Evolutionary conservation across 2,329 filamentous ascomycete genomes (phyloP).

Genomic region (Tolypocladium ovalisporum): DNA sequence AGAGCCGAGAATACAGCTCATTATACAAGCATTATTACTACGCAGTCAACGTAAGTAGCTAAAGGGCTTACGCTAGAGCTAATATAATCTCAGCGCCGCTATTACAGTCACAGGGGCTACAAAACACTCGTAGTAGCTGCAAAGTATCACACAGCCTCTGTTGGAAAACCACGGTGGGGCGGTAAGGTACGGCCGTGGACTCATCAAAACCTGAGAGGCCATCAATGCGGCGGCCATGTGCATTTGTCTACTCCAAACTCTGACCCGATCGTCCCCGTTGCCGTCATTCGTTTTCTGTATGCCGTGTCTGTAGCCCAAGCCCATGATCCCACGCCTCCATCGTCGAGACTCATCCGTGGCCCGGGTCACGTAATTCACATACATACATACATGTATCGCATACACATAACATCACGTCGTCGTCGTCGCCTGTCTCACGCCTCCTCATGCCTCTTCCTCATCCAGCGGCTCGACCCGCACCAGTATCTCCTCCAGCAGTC

Average conservation of each 20-base stretch:
- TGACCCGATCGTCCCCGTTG: not conserved
- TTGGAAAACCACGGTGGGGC: too few relatives aligned
- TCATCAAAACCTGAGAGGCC: not conserved
- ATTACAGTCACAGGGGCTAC: too few relatives aligned
- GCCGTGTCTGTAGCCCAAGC: not conserved
- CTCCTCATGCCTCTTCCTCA: slow-evolving; percentile 42
- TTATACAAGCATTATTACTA: too few relatives aligned
- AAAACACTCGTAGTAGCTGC: too few relatives aligned
- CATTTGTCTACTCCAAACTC: not conserved
- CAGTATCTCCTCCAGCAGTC: slow-evolving; percentile 84
- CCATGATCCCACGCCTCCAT: not conserved
- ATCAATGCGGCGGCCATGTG: not conserved
- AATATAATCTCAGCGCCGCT: too few relatives aligned
- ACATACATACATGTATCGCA: not conserved
- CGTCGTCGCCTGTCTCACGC: slow-evolving; percentile 24
- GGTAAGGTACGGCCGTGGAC: too few relatives aligned
- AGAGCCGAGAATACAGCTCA: too few relatives aligned
- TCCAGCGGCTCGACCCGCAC: slow-evolving; percentile 84
- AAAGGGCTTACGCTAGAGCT: too few relatives aligned
- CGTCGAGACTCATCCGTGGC: not conserved
- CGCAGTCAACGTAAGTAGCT: too few relatives aligned
- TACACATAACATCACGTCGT: not conserved
- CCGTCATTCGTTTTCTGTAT: not conserved
- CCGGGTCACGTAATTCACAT: not conserved
- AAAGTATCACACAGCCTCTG: too few relatives aligned